phyloP scores from a whole-genome alignment of 306 rosid species.

The Cucurbita maxima region DNA sequence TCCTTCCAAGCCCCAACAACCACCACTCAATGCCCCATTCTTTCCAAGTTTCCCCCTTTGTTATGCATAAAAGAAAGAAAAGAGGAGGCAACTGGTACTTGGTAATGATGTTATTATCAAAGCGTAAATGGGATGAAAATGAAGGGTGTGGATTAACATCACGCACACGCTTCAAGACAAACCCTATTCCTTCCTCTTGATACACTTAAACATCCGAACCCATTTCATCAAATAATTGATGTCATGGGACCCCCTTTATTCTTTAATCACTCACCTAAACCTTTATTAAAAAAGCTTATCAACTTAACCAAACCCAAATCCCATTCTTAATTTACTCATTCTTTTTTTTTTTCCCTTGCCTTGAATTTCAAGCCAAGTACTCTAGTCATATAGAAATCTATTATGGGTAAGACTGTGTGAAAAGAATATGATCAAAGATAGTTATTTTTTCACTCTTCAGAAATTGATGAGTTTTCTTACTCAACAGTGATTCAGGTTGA shows the following conservation, averaged over 20 bases:
- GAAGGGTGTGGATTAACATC: not conserved
- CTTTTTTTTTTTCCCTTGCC: not conserved
- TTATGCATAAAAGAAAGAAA: not conserved
- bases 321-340: not conserved
- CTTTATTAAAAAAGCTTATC: not conserved
- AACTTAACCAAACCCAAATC: slow-evolving; percentile 1
- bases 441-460: slow-evolving; percentile 1
- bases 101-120: not conserved
- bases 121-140: slow-evolving; percentile 3
- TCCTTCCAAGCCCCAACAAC: not conserved
- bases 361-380: not conserved
- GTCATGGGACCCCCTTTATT: slow-evolving; percentile 3
- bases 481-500: not conserved
- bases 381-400: not conserved
- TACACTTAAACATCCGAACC: not conserved
- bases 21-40: not conserved
- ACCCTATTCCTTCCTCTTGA: not conserved
- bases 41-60: not conserved
- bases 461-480: not conserved
- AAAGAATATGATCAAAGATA: not conserved
- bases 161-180: not conserved
- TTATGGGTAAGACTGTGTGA: not conserved
- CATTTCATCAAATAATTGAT: not conserved
- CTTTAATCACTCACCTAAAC: not conserved
- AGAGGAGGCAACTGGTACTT: not conserved